Conservation (phyloP, 2,329 filamentous ascomycete genomes). For the Harringtonia lauricola region DNA sequence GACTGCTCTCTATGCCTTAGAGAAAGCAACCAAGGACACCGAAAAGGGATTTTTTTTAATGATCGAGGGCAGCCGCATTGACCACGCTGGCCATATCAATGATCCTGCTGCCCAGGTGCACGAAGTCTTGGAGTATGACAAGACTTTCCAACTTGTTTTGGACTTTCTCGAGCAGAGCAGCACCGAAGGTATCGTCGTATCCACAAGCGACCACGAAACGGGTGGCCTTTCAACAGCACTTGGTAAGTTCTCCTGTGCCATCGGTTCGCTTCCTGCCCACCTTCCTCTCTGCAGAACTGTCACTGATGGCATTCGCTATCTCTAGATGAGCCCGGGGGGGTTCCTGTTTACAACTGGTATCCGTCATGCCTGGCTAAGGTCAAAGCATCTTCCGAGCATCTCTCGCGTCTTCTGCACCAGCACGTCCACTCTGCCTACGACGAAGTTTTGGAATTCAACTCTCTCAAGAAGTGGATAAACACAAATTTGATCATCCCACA, state of each 20-base stretch:
- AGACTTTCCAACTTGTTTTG: conserved; percentile 68
- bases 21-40: conserved; percentile 67
- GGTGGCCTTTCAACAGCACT: conserved; percentile 76
- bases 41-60: conserved; percentile 97
- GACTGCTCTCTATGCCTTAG: conserved; percentile 69
- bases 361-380: conserved; percentile 65
- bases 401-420: conserved; percentile 48
- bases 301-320: conserved; percentile 22
- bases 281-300: neutral
- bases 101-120: conserved; percentile 76
- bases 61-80: conserved; percentile 94
- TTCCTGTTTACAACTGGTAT: conserved; percentile 63
- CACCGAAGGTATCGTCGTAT: conserved; percentile 69
- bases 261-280: neutral
- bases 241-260: conserved; percentile 40
- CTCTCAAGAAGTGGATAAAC: conserved; percentile 53
- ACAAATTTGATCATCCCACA: conserved; percentile 54
- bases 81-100: conserved; percentile 84
- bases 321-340: conserved; percentile 39
- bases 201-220: conserved; percentile 93
- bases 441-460: conserved; percentile 7
- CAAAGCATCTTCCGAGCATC: conserved; percentile 67
- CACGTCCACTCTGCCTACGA: conserved; percentile 35
- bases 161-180: conserved; percentile 71
- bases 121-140: conserved; percentile 93